Evolutionary conservation across 2,329 filamentous ascomycete genomes (phyloP), one percentile per base, ranked within the genome.

Genomic region (Aspergillus tubingensis): DNA sequence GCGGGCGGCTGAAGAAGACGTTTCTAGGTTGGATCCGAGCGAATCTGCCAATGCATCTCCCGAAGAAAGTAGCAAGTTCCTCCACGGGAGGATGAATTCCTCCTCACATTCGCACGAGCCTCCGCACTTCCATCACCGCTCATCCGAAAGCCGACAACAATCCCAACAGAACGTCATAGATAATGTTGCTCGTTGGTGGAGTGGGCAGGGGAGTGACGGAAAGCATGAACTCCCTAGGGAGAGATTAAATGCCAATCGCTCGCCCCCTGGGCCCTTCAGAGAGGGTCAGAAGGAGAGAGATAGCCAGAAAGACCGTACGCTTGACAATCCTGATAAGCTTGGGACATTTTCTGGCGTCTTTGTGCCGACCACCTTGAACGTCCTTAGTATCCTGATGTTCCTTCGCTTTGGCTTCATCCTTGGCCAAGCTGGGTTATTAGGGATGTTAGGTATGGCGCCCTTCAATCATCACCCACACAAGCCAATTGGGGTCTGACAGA

Each of bases 351-450:
- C 88, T 3, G 90, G 90, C 7, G 90, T 96, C 51, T 96, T 92
- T 74, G 90, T 96, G 15, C 92, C 92, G 1, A 92, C 92, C n/a
- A 93, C 89, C 62, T 81, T 96, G 66, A 96, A 95, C 75, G 92
- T 96, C 44, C 79, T 96, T 66, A 94, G 91, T 68, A 96, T 96
- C 76, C 84, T 96, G 63, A 96, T 96, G 91, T 96, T 96, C 77
- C 81, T 96, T 68, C 86, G 92, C 21, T 96, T 96, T 74, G 91
- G 92, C 21, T 88, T 92, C 68, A 91, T 96, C 59, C 81, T 96
- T 21, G 92, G 91, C 8, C 89, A 94, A 72, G 85, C 89, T 63
- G 92, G 92, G 21, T 81, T 96, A 48, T 65, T 94, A 47, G 92
- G 91, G 53, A 95, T 92, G 75, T 80, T 96, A 72, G 89, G 90